These are phyloP conservation scores for Aspergillus pseudoterreus DNA, from an alignment of 2,329 filamentous ascomycete species.

Conservation along the genomic window DNA sequence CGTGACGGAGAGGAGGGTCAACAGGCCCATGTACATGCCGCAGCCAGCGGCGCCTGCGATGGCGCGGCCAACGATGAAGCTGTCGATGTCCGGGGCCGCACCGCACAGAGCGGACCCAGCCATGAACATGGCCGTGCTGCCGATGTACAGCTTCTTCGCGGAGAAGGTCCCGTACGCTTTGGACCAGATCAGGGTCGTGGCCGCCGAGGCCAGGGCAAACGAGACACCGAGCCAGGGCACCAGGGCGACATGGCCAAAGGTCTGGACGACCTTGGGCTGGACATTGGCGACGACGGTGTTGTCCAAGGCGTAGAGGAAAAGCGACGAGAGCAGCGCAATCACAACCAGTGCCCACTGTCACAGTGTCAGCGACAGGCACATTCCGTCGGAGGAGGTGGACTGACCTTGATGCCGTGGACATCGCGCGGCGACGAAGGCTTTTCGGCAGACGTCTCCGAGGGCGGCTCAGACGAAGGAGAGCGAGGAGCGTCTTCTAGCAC, in stretches of 20 bases:
- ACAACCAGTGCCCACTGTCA: slow-evolving; percentile 1
- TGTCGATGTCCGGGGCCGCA: neutral
- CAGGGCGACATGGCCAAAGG: slow-evolving; percentile 33
- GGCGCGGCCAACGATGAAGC: slow-evolving; percentile 3
- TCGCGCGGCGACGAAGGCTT: neutral
- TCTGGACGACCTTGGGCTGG: slow-evolving; percentile 33
- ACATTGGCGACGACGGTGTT: slow-evolving; percentile 34
- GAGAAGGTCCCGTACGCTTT: slow-evolving; percentile 30
- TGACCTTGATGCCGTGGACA: neutral
- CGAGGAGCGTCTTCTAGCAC: neutral
- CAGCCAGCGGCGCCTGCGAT: slow-evolving; percentile 5
- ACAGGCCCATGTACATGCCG: slow-evolving; percentile 28
- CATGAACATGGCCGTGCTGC: neutral
- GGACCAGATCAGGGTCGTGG: slow-evolving; percentile 18
- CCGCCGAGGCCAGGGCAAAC: slow-evolving; percentile 10
- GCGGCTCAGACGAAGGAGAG: neutral
- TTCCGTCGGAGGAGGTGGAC: neutral
- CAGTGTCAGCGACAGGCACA: neutral
- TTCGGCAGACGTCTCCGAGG: neutral
- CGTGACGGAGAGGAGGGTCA: slow-evolving; percentile 22
- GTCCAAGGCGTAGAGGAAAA: slow-evolving; percentile 6
- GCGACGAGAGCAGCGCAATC: neutral
- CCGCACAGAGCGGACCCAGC: neutral
- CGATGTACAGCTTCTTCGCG: slow-evolving; percentile 24
- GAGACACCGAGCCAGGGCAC: slow-evolving; percentile 50